These are phyloP conservation scores for Galerina marginata DNA, from an alignment of 768 basidiomycete species.

Conservation along the genomic window DNA sequence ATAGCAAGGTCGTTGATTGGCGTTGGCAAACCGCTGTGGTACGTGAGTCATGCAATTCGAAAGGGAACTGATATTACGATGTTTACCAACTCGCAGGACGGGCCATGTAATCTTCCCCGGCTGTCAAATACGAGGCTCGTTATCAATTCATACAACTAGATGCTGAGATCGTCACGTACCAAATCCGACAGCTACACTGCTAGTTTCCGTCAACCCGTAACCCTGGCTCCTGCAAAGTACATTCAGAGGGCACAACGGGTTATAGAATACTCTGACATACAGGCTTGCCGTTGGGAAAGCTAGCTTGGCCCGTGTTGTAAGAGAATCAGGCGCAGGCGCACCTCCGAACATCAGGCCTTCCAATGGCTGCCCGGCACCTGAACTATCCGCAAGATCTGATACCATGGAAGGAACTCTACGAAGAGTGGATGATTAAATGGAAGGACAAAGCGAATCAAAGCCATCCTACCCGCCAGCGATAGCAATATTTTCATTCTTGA, in stretches of 20 bases:
- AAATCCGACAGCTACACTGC: slow-evolving; percentile 54
- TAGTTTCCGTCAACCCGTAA: slow-evolving; percentile 67
- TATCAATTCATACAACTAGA: background rate
- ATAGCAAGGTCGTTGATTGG: slow-evolving; percentile 63
- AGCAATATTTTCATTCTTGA: slow-evolving; percentile 56
- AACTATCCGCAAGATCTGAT: slow-evolving; percentile 58
- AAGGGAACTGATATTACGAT: background rate
- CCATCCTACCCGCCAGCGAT: slow-evolving; percentile 55
- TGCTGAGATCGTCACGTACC: slow-evolving; percentile 28
- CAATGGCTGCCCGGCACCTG: slow-evolving; percentile 43
- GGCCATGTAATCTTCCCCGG: slow-evolving; percentile 56
- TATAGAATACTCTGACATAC: slow-evolving; percentile 31
- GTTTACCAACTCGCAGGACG: slow-evolving; percentile 54
- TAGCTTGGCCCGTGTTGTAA: slow-evolving; percentile 49
- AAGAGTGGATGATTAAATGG: background rate
- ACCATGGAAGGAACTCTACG: slow-evolving; percentile 66
- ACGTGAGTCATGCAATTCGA: slow-evolving; percentile 1
- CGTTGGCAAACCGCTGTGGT: slow-evolving; percentile 53
- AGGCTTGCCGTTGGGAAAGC: slow-evolving; percentile 52
- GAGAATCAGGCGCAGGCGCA: slow-evolving; percentile 51
- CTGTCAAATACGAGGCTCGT: slow-evolving; percentile 19
- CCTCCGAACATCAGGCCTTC: slow-evolving; percentile 60
- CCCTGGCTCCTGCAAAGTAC: slow-evolving; percentile 48
- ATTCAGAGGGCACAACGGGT: background rate
- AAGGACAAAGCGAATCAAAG: background rate